Base-by-base conservation (phyloP, 2,329 filamentous ascomycete species). In the Lasiodiplodia citricola region DNA sequence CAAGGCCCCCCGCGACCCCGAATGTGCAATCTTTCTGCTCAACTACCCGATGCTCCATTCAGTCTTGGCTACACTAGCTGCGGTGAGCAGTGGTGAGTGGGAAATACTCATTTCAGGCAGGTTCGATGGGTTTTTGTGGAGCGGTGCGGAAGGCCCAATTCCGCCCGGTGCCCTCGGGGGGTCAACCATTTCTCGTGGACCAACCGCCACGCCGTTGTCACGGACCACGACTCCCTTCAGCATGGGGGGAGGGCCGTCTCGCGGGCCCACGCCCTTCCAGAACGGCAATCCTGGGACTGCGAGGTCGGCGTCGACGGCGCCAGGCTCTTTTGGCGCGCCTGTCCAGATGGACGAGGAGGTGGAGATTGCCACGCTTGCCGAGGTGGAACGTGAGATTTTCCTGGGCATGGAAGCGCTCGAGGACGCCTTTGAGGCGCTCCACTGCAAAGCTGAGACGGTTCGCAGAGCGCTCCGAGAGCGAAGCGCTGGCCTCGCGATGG, bases 91-190 rank as follows among this genome's bases (percentile, higher is more conserved):
- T 57, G 92, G 92, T n/a, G 95, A 98, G 80, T 98, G 95, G 95
- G 95, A 97, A 71, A 97, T 98, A 67, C 85, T 98, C 14, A 93
- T 91, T 4, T 97, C 95, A 0, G 95, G 95, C 35, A 91, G 95
- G 35, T 98, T 98, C 74, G 94, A 97, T 76, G 95, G 95, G 4
- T 98, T 98, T 81, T 85, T 97, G 23, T 97, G 95, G 89, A 97
- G 93, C 55, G 95, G 95, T 25, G 93, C 93, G 7, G 94, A 97
- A 72, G 84, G 87, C 73, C 79, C 38, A 73, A 76, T 14, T 74
- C 77, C 11, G 70, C 52, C 51, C 66, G 70, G 35, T 75, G 38
- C 25, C n/a, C 58, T 31, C 41, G 65, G 54, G 6, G 55, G 70
- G 65, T 72, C 76, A 52, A 66, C 73, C 60, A 77, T 70, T 67